Percentiles rank a stretch among this genome's conserved stretches.
These are phyloP conservation scores for Tricholomella constricta DNA, from an alignment of 768 basidiomycete genomes.

Conservation along the genomic window DNA sequence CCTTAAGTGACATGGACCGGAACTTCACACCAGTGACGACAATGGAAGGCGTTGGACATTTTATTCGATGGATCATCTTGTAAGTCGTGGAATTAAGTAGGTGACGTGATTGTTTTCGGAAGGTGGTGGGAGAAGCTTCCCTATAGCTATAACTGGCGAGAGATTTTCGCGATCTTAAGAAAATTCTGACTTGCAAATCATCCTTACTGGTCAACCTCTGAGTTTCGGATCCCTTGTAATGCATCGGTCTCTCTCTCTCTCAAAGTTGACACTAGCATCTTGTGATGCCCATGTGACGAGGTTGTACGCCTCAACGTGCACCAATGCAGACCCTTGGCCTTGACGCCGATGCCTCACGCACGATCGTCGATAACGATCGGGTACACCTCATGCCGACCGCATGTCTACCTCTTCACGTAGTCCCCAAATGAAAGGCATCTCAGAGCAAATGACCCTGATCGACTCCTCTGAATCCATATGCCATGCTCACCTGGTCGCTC, in stretches of 20 bases:
- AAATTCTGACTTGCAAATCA: background rate
- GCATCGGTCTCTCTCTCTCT: no score
- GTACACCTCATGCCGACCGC: background rate
- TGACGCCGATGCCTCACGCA: no score
- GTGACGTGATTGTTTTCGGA: background rate
- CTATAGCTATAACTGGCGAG: slow-evolving; percentile 25
- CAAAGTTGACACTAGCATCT: no score
- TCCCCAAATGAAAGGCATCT: no score
- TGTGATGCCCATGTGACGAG: no score
- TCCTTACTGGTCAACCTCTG: no score
- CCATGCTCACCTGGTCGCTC: background rate
- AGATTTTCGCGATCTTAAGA: slow-evolving; percentile 20
- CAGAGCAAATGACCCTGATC: no score
- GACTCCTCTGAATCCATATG: background rate
- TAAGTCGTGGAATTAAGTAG: background rate
- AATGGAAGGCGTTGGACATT: slow-evolving; percentile 30
- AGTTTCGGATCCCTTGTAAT: no score
- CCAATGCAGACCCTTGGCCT: no score
- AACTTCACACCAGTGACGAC: slow-evolving; percentile 28
- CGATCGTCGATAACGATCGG: no score
- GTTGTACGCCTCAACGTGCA: no score
- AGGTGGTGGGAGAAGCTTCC: slow-evolving; percentile 33
- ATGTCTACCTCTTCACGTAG: no score
- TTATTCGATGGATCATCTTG: slow-evolving; percentile 25
- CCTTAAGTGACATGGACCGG: slow-evolving; percentile 22